These are phyloP conservation scores for Plasmodium malariae DNA, from an alignment of 169 alveolate genomes.

Conservation along the genomic window DNA sequence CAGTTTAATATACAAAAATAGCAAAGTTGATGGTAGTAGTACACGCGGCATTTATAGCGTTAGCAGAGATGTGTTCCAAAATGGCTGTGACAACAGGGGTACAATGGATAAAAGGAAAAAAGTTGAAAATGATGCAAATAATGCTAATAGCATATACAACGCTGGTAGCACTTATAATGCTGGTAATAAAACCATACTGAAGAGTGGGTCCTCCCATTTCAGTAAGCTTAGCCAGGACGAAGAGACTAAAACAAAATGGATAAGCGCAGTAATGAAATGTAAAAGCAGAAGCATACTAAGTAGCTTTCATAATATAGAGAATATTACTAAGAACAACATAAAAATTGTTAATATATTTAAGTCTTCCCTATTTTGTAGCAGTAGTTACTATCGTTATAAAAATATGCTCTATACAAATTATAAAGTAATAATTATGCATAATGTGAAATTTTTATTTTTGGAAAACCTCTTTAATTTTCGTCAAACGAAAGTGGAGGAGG, in stretches of 20 bases:
- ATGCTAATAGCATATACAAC: too few species aligned
- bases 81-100: too few species aligned
- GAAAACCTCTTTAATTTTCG: slow-evolving; percentile 34
- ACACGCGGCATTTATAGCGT: too few species aligned
- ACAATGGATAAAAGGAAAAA: too few species aligned
- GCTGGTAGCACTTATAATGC: too few species aligned
- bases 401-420: slow-evolving; percentile 40
- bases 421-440: slow-evolving; percentile 15
- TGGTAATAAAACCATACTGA: too few species aligned
- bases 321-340: not conserved
- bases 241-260: slow-evolving; percentile 18
- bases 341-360: slow-evolving; percentile 49
- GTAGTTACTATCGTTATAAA: slow-evolving; percentile 15
- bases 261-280: not conserved
- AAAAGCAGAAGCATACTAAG: not conserved
- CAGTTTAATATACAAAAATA: too few species aligned
- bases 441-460: slow-evolving; percentile 17
- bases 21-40: too few species aligned
- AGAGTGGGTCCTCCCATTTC: too few species aligned
- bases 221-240: too few species aligned
- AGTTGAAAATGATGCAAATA: too few species aligned
- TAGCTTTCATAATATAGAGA: slow-evolving; percentile 6
- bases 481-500: not conserved
- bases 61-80: too few species aligned
- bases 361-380: not conserved